Evolutionary conservation across 495 filamentous ascomycete genomes (phyloP).

Genomic region (Neurospora cerealis): DNA sequence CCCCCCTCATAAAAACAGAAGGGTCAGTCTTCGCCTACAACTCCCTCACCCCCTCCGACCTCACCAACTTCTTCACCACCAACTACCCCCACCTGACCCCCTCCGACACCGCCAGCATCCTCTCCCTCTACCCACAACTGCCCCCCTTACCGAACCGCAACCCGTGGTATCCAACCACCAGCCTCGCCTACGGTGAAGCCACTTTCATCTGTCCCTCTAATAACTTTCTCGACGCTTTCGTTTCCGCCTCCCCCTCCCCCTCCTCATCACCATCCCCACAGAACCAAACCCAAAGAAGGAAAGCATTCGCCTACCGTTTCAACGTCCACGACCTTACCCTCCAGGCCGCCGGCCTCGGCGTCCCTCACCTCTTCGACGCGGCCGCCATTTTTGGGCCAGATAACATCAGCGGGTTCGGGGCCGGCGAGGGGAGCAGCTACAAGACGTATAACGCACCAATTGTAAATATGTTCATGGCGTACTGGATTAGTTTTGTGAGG

Average conservation of each 20-base stretch:
- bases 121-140: slow-evolving; percentile 15
- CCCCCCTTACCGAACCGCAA: slow-evolving; percentile 17
- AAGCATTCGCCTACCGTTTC: slow-evolving; percentile 16
- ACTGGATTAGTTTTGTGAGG: slow-evolving; percentile 33
- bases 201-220: slow-evolving; percentile 52
- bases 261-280: too few species aligned
- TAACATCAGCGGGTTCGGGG: slow-evolving; percentile 5
- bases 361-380: slow-evolving; percentile 25
- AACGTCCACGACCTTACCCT: slow-evolving; percentile 16
- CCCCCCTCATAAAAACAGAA: slow-evolving; percentile 14
- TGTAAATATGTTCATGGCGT: slow-evolving; percentile 29
- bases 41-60: slow-evolving; percentile 31
- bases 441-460: slow-evolving; percentile 25
- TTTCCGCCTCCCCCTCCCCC: neutral
- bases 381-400: slow-evolving; percentile 35
- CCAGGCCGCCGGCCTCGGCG: slow-evolving; percentile 6
- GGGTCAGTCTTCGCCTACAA: slow-evolving; percentile 42
- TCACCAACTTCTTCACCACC: slow-evolving; percentile 39
- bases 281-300: neutral
- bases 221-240: slow-evolving; percentile 21
- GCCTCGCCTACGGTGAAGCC: slow-evolving; percentile 48
- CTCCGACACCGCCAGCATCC: slow-evolving; percentile 36
- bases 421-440: slow-evolving; percentile 16
- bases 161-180: slow-evolving; percentile 33
- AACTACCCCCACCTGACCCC: slow-evolving; percentile 34